A percentile compares a stretch with the other conserved stretches of the same genome.
phyloP scores from a whole-genome alignment of 345 rosid species.

The Arabis alpina region DNA sequence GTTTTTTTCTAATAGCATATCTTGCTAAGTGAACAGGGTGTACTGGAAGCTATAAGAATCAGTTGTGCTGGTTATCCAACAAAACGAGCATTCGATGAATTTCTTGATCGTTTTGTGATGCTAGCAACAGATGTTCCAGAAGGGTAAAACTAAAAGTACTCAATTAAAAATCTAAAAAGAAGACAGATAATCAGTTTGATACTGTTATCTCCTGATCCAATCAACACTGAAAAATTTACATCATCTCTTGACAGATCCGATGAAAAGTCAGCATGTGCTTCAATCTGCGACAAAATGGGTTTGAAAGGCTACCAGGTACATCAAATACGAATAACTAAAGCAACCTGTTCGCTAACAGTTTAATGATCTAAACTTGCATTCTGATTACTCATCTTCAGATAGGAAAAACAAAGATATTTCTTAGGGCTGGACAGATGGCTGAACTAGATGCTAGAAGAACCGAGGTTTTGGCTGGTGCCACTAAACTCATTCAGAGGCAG shows the following conservation, averaged over 20 bases:
- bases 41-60: slow-evolving; percentile 80
- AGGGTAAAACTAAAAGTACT: slow-evolving; percentile 61
- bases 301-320: slow-evolving; percentile 71
- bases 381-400: slow-evolving; percentile 49
- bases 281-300: slow-evolving; percentile 61
- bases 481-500: slow-evolving; percentile 58
- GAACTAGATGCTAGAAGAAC: slow-evolving; percentile 69
- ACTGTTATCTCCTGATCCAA: slow-evolving; percentile 9
- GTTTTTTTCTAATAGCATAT: slow-evolving; percentile 12
- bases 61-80: slow-evolving; percentile 92
- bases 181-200: slow-evolving; percentile 8
- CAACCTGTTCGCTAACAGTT: slow-evolving; percentile 7
- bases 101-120: slow-evolving; percentile 81
- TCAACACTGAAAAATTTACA: slow-evolving; percentile 24
- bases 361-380: slow-evolving; percentile 24
- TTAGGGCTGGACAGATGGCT: slow-evolving; percentile 80
- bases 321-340: neutral
- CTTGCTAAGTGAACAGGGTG: slow-evolving; percentile 64
- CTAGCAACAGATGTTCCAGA: slow-evolving; percentile 66
- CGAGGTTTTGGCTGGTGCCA: slow-evolving; percentile 62
- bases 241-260: slow-evolving; percentile 49
- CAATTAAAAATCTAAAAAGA: slow-evolving; percentile 9
- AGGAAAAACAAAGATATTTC: slow-evolving; percentile 69
- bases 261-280: slow-evolving; percentile 59
- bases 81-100: slow-evolving; percentile 74